Evolutionary conservation across 208 protist species (phyloP).

Genomic region (Trypanosomatidae sp.): DNA sequence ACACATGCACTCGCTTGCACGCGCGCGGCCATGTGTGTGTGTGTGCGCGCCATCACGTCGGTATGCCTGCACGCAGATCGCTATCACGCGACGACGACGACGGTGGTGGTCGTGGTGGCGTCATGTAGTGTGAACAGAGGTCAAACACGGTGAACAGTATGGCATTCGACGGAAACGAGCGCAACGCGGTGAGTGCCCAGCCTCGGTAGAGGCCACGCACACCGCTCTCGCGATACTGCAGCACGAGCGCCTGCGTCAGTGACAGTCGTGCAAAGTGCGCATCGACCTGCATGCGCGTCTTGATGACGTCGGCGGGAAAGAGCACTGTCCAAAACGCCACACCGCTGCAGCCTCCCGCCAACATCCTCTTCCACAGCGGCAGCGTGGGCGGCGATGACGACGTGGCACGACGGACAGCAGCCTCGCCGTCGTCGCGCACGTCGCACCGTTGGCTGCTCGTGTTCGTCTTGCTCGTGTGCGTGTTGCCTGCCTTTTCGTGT

Average conservation of each 20-base stretch:
- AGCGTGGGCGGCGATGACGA: constrained; percentile 21
- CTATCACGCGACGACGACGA: too few species aligned
- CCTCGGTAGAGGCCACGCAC: constrained; percentile 56
- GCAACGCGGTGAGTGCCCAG: constrained; percentile 48
- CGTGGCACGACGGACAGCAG: too few species aligned
- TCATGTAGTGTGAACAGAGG: constrained; percentile 8
- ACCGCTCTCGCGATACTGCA: constrained; percentile 42
- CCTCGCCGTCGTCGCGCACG: constrained; percentile 1
- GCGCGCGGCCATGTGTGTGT: too few species aligned
- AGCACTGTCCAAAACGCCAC: constrained; percentile 75
- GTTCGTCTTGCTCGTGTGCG: neutral
- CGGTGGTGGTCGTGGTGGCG: neutral
- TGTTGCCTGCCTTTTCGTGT: neutral
- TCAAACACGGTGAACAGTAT: constrained; percentile 56
- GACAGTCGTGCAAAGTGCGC: constrained; percentile 7
- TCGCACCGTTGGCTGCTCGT: neutral
- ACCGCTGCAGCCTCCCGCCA: constrained; percentile 62
- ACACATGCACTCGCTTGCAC: too few species aligned
- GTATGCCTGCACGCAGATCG: too few species aligned
- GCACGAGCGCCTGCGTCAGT: constrained; percentile 15
- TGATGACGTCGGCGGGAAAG: constrained; percentile 80
- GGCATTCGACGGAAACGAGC: constrained; percentile 80
- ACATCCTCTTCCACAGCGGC: constrained; percentile 32
- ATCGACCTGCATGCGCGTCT: constrained; percentile 80
- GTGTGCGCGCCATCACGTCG: too few species aligned